Base-by-base conservation (phyloP, 2,329 filamentous ascomycete genomes). In the Pseudogymnoascus sp. region DNA sequence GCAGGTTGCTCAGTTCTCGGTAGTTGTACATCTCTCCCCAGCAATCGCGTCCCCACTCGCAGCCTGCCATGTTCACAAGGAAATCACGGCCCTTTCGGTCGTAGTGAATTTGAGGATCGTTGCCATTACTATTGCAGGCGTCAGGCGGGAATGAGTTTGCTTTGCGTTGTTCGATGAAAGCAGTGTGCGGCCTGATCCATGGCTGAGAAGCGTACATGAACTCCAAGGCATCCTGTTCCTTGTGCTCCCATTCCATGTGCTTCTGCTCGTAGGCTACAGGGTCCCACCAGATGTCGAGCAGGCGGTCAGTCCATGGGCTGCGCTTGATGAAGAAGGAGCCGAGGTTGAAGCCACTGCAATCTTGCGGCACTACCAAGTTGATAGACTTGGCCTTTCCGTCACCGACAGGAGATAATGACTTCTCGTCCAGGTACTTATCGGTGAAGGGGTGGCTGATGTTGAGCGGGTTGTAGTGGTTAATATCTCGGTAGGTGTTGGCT, bases 231-330 rank as follows among this genome's bases (percentile, higher is more conserved):
- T 98, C 93, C 77, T 99, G 95, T 75, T 99, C 95, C 75, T 98
- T 98, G 80, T 99, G 95, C 72, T 95, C 93, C 95, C 95, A 99
- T 66, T 95, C 85, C 93, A 97, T 97, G 75, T 99, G 95, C 74
- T 92, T 96, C 77, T 99, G 95, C 77, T 99, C 95, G 75, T 99
- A 99, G 63, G 89, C 86, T 31, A 98, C 93, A 0, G 95, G 95
- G 72, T 99, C 95, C 95, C 95, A 99, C 95, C 95, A 99, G 61
- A 96, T 84, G 72, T 99, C 95, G 37, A 99, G 84, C 16, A 99
- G 79, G 4, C 91, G 88, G 71, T 98, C 93, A 0, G 93, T 91
- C 91, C 93, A 99, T 26, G 86, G 81, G 71, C 90, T 91, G 65
- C 95, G 87, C 60, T 87, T 86, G 50, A 97, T 79, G 75, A 99